Conservation (phyloP, 2,329 filamentous ascomycete species). For the Phaeophleospora eucalypticola region DNA sequence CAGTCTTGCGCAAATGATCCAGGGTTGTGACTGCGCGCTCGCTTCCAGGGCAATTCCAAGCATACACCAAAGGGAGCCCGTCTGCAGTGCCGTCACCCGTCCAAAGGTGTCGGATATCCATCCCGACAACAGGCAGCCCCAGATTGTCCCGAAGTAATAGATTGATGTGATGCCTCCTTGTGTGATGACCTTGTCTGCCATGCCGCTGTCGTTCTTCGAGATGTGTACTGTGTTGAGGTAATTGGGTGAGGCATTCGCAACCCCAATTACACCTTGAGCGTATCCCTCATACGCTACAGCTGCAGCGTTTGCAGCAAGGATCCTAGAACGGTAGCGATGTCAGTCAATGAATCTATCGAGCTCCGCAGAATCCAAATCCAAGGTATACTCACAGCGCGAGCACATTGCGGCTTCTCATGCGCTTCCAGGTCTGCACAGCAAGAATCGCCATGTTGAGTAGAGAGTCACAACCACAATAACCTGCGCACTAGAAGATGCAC, state of each 20-base stretch:
- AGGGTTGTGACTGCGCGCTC: background rate
- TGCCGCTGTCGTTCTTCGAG: constrained; percentile 34
- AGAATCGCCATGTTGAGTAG: background rate
- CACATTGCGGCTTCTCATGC: background rate
- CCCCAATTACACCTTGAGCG: constrained; percentile 49
- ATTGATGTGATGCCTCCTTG: constrained; percentile 50
- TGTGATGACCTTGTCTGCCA: constrained; percentile 35
- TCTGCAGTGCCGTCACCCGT: background rate
- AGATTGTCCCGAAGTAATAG: background rate
- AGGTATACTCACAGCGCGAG: background rate
- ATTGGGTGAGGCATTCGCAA: constrained; percentile 42
- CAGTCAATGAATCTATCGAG: background rate
- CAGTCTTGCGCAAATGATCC: constrained; percentile 1
- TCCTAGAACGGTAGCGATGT: background rate
- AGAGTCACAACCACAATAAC: too few relatives aligned
- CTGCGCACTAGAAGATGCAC: too few relatives aligned
- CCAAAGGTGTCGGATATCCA: background rate
- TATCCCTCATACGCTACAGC: constrained; percentile 2
- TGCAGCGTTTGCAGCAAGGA: background rate
- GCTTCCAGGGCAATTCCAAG: background rate
- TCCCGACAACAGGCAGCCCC: background rate
- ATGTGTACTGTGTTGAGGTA: constrained; percentile 44
- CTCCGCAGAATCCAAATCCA: too few relatives aligned
- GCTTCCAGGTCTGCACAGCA: background rate
- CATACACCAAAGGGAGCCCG: background rate